These are phyloP conservation scores for Atkinsonella texensis DNA, from an alignment of 2,329 filamentous ascomycete genomes.

Conservation along the genomic window DNA sequence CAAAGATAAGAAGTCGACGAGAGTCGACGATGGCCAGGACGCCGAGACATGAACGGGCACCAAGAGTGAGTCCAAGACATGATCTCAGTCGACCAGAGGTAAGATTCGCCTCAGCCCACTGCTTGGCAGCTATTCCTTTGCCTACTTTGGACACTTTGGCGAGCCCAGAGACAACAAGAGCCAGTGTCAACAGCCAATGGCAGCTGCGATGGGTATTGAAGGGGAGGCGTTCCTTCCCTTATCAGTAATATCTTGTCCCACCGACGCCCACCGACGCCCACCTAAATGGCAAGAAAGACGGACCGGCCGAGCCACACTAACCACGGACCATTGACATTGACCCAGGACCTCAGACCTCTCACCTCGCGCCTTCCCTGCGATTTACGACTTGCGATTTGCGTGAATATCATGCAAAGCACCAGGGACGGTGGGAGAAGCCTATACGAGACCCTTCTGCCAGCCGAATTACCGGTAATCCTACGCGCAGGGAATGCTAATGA, in stretches of 20 bases:
- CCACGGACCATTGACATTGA: too few relatives aligned
- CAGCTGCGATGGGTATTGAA: not conserved
- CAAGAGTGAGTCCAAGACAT: not conserved
- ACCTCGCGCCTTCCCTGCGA: not conserved
- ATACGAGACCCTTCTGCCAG: too few relatives aligned
- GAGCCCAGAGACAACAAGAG: not conserved
- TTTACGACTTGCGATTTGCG: too few relatives aligned
- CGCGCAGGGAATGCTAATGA: too few relatives aligned
- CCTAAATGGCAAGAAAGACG: not conserved
- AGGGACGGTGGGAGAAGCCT: too few relatives aligned
- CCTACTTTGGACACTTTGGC: not conserved
- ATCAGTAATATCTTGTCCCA: not conserved
- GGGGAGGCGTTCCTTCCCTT: not conserved
- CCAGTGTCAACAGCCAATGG: not conserved
- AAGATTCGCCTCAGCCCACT: not conserved
- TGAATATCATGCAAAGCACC: too few relatives aligned
- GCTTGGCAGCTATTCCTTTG: not conserved
- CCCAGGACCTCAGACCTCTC: not conserved
- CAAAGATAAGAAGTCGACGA: not conserved
- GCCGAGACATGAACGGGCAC: not conserved
- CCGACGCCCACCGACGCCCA: not conserved
- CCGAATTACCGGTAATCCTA: too few relatives aligned
- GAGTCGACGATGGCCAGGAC: not conserved
- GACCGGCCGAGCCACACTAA: too few relatives aligned
- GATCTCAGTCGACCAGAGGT: not conserved